Evolutionary conservation across 208 protist genomes (phyloP).

Genomic region (Leishmania tarentolae): DNA sequence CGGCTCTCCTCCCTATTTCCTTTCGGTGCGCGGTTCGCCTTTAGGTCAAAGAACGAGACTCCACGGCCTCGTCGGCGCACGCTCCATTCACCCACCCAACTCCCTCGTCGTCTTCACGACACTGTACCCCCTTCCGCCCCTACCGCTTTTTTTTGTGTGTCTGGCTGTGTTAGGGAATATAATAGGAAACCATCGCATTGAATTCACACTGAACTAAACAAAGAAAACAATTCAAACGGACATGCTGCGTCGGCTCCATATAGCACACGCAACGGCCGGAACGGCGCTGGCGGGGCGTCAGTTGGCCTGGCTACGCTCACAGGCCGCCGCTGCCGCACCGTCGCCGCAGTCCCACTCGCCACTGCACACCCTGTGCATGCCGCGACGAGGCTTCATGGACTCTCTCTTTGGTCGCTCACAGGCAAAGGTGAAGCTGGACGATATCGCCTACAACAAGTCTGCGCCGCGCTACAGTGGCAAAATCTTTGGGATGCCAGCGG

Average conservation of each 20-base stretch:
- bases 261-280: constrained; percentile 9
- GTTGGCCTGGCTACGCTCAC: neutral
- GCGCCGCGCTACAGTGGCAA: constrained; percentile 67
- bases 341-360: neutral
- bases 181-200: neutral
- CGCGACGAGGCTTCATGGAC: constrained; percentile 44
- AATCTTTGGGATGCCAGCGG: constrained; percentile 79
- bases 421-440: constrained; percentile 68
- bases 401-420: constrained; percentile 33
- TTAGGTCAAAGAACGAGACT: neutral
- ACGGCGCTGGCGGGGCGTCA: constrained; percentile 6
- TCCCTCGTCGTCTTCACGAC: neutral
- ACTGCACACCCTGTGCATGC: constrained; percentile 2
- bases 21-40: neutral
- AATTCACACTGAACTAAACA: neutral
- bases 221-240: neutral
- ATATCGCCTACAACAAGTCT: constrained; percentile 76
- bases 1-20: neutral
- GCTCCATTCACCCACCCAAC: neutral
- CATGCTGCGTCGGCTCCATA: constrained; percentile 14
- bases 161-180: neutral
- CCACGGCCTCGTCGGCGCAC: neutral
- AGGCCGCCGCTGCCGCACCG: neutral
- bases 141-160: neutral
- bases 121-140: neutral